Conservation (phyloP, 2,329 filamentous ascomycete genomes). For the Zasmidium cellare region DNA sequence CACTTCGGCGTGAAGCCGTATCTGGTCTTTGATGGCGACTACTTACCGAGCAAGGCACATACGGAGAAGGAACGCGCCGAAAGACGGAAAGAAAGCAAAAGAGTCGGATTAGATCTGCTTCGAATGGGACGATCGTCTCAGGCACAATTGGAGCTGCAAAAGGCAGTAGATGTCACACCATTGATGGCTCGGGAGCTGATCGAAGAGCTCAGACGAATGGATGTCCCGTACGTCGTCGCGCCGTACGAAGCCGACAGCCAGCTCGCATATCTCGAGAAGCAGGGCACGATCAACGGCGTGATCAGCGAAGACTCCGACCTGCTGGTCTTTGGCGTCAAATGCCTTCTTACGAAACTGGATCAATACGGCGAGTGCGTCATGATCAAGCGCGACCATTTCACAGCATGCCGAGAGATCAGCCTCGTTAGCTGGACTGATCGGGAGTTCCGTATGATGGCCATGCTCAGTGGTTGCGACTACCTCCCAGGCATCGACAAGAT, state of each 20-base stretch:
- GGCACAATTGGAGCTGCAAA: conserved; percentile 85
- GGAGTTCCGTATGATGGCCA: conserved; percentile 93
- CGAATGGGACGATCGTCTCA: conserved; percentile 77
- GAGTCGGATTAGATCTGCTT: conserved; percentile 73
- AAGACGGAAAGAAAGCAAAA: conserved; percentile 74
- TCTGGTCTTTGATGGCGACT: conserved; percentile 93
- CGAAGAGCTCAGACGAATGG: conserved; percentile 79
- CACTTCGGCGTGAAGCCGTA: conserved; percentile 95
- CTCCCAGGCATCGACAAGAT: conserved; percentile 80
- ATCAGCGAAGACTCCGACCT: conserved; percentile 96
- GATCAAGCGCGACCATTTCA: conserved; percentile 86
- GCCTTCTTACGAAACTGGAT: conserved; percentile 89
- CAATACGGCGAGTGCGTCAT: conserved; percentile 92
- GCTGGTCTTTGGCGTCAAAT: conserved; percentile 89
- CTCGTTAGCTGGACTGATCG: conserved; percentile 88
- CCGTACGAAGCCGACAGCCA: conserved; percentile 98
- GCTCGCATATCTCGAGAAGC: conserved; percentile 85
- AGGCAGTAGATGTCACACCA: conserved; percentile 92
- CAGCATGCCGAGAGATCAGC: conserved; percentile 82
- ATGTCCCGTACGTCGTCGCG: conserved; percentile 85
- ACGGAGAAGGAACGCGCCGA: conserved; percentile 79
- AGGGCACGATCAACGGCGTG: conserved; percentile 82
- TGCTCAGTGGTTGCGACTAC: conserved; percentile 95
- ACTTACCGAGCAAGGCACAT: conserved; percentile 85
- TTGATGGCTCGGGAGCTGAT: conserved; percentile 93